Evolutionary conservation across 768 basidiomycete genomes (phyloP).

Genomic region (Tephrocybe sp.): DNA sequence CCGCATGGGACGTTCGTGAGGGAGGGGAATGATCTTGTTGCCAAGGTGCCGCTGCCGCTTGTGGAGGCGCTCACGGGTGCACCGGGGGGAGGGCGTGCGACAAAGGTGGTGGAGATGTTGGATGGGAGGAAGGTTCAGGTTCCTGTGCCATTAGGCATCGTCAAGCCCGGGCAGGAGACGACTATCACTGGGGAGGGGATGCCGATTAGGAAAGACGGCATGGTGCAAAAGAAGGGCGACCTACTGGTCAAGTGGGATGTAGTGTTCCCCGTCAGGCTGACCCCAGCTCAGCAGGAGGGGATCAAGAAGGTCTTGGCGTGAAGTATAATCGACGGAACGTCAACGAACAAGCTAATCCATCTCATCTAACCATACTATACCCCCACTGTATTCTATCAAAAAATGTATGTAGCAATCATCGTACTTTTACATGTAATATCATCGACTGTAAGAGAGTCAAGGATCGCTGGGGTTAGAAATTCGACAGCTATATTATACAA

Average conservation of each 20-base stretch:
- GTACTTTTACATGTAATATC: constrained; percentile 5
- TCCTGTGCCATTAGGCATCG: constrained; percentile 59
- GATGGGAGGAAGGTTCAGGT: constrained; percentile 82
- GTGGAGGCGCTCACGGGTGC: constrained; percentile 79
- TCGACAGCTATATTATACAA: too few relatives aligned
- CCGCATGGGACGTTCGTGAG: constrained; percentile 75
- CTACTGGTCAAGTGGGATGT: constrained; percentile 82
- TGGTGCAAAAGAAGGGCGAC: constrained; percentile 75
- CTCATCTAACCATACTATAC: background rate
- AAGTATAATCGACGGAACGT: constrained; percentile 7
- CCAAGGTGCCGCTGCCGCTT: constrained; percentile 63
- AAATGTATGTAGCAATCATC: background rate
- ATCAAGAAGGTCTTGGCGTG: constrained; percentile 64
- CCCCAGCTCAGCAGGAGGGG: constrained; percentile 77
- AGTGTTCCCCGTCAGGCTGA: constrained; percentile 77
- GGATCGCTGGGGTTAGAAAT: too few relatives aligned
- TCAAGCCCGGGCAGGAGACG: constrained; percentile 79
- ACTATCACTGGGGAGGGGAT: constrained; percentile 79
- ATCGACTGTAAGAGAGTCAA: background rate
- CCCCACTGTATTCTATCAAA: constrained; percentile 4
- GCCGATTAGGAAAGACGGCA: constrained; percentile 84
- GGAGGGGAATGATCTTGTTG: constrained; percentile 78
- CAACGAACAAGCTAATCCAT: background rate
- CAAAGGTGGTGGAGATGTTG: constrained; percentile 65
- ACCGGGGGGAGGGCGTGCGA: constrained; percentile 27